A percentile compares a stretch with the other conserved stretches of the same genome.
phyloP scores from a whole-genome alignment of 2,329 filamentous ascomycete species.

The Phyllachora maydis region DNA sequence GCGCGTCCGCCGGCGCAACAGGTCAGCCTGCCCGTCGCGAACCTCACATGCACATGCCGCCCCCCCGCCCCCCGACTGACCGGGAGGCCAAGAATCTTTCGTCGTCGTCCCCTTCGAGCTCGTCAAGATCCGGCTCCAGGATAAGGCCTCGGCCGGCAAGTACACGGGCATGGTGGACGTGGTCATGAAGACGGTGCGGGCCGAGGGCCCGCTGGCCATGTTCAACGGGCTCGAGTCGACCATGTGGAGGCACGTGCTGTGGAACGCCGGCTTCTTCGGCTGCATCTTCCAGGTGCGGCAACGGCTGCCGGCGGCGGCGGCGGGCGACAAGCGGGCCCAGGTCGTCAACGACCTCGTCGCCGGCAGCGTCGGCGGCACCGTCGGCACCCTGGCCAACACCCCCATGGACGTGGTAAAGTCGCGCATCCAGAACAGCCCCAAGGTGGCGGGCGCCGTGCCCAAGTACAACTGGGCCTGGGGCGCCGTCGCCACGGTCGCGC shows the following conservation, averaged over 20 bases:
- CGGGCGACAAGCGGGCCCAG: constrained; percentile 61
- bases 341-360: constrained; percentile 77
- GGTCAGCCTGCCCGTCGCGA: too few species aligned
- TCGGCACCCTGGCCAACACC: constrained; percentile 82
- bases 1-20: constrained; percentile 84
- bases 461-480: constrained; percentile 99
- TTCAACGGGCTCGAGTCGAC: constrained; percentile 97
- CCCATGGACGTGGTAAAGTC: constrained; percentile 97
- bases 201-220: constrained; percentile 69
- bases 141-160: constrained; percentile 79
- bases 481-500: constrained; percentile 65
- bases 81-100: too few species aligned
- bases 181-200: constrained; percentile 59
- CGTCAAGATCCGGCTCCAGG: constrained; percentile 94
- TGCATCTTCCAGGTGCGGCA: constrained; percentile 93
- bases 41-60: too few species aligned
- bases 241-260: constrained; percentile 72
- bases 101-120: constrained; percentile 97
- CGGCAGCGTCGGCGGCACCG: constrained; percentile 70
- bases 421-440: constrained; percentile 84
- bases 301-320: constrained; percentile 60
- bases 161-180: constrained; percentile 70
- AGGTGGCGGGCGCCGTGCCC: constrained; percentile 56
- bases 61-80: too few species aligned
- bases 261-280: constrained; percentile 95